A percentile compares a stretch with the other conserved stretches of the same genome.
Conservation (phyloP, 75 land plant species). For the Isoetes taiwanensis region DNA sequence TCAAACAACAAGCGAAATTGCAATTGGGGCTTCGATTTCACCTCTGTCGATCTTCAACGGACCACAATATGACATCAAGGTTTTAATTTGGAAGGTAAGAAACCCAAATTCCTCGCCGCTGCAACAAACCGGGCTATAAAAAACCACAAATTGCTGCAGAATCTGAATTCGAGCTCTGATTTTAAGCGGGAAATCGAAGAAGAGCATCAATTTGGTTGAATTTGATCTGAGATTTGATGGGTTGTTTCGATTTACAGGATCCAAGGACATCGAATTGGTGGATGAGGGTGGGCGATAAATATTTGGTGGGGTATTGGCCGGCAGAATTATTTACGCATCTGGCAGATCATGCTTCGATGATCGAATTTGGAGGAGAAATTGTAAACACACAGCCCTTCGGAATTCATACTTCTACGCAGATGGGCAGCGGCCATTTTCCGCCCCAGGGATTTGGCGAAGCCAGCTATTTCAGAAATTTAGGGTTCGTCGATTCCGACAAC, state of each 20-base stretch:
- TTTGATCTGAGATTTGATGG: no score
- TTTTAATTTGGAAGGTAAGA: slow-evolving; percentile 82
- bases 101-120: no score
- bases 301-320: slow-evolving; percentile 83
- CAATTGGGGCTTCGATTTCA: slow-evolving; percentile 62
- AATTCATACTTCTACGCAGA: slow-evolving; percentile 59
- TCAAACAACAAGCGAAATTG: slow-evolving; percentile 54
- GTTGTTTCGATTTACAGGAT: slow-evolving; percentile 33
- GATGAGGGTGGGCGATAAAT: slow-evolving; percentile 70
- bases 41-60: slow-evolving; percentile 41
- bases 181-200: no score
- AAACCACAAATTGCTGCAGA: no score
- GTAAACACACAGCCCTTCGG: slow-evolving; percentile 69
- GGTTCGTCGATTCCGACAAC: slow-evolving; percentile 54
- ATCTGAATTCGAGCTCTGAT: no score
- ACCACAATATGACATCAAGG: slow-evolving; percentile 59
- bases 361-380: slow-evolving; percentile 89
- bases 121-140: no score
- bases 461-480: slow-evolving; percentile 64
- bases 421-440: slow-evolving; percentile 90
- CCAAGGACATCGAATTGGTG: slow-evolving; percentile 81
- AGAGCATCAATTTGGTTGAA: no score
- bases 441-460: slow-evolving; percentile 63
- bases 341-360: slow-evolving; percentile 64
- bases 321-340: slow-evolving; percentile 58